Evolutionary conservation across 306 rosid genomes (phyloP).

Genomic region (Erythrophleum fordii): DNA sequence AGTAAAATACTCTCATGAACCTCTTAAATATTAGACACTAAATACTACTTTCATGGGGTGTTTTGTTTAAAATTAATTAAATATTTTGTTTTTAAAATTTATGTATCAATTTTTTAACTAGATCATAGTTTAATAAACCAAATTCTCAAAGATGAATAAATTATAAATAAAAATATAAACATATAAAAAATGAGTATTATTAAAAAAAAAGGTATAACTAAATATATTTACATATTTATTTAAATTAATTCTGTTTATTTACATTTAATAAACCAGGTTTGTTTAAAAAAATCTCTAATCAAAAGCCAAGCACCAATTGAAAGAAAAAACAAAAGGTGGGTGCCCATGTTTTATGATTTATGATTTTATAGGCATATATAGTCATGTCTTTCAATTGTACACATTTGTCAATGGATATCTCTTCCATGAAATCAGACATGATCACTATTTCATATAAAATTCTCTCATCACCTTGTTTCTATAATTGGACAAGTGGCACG

Average conservation of each 20-base stretch:
- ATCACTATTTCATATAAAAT: neutral
- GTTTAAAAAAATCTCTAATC: neutral
- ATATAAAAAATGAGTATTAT: neutral
- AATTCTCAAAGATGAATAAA: too few relatives aligned
- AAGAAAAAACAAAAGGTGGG: slow-evolving; percentile 26
- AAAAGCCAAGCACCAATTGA: slow-evolving; percentile 48
- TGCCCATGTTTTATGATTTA: slow-evolving; percentile 22
- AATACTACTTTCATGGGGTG: too few relatives aligned
- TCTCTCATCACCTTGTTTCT: neutral
- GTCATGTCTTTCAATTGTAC: slow-evolving; percentile 32
- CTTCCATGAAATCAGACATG: neutral
- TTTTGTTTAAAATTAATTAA: too few relatives aligned
- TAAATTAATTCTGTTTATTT: too few relatives aligned
- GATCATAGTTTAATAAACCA: too few relatives aligned
- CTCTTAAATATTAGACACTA: too few relatives aligned
- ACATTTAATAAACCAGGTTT: too few relatives aligned
- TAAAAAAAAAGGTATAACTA: too few relatives aligned
- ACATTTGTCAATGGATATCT: neutral
- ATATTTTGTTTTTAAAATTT: too few relatives aligned
- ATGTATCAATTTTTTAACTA: too few relatives aligned
- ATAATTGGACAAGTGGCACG: neutral
- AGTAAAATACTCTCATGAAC: too few relatives aligned
- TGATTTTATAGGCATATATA: slow-evolving; percentile 26
- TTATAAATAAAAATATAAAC: neutral
- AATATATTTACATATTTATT: neutral